Evolutionary conservation across 495 filamentous ascomycete genomes (phyloP).

Genomic region (Penicillium coprophilum): DNA sequence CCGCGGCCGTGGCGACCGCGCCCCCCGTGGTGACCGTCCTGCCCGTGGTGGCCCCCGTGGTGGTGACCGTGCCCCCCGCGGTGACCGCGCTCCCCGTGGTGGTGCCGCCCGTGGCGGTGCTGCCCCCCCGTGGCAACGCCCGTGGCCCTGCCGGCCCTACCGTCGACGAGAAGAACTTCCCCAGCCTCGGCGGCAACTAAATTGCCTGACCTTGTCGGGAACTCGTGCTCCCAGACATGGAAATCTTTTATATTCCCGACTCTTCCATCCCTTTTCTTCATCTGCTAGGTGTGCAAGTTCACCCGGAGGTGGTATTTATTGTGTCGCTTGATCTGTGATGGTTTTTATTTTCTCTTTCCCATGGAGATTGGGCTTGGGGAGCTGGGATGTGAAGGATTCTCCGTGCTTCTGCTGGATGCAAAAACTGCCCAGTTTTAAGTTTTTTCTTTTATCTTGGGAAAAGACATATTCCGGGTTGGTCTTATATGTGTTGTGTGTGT

Average conservation of each 20-base stretch:
- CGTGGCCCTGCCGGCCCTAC: constrained; percentile 37
- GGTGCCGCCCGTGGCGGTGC: constrained; percentile 32
- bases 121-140: constrained; percentile 39
- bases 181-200: constrained; percentile 50
- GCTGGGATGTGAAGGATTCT: constrained; percentile 1
- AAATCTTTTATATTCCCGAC: constrained; percentile 10
- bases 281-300: constrained; percentile 14
- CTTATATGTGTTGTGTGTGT: constrained; percentile 21
- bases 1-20: constrained; percentile 51
- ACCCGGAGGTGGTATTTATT: constrained; percentile 17
- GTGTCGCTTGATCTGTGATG: constrained; percentile 14
- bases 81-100: constrained; percentile 28
- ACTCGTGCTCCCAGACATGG: constrained; percentile 10
- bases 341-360: constrained; percentile 19
- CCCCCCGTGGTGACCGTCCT: constrained; percentile 49
- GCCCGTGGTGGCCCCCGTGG: constrained; percentile 23
- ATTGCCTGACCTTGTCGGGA: constrained; percentile 11
- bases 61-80: constrained; percentile 45
- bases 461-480: constrained; percentile 18
- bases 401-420: constrained; percentile 13
- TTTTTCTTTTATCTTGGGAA: constrained; percentile 14
- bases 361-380: constrained; percentile 14
- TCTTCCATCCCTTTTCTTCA: constrained; percentile 16
- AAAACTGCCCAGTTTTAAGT: constrained; percentile 4
- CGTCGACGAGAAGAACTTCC: constrained; percentile 55